Percentiles rank a stretch among this genome's conserved stretches.
Evolutionary conservation across 1,139 yeast genomes (phyloP).

Genomic region (Yamadazyma aaseri): DNA sequence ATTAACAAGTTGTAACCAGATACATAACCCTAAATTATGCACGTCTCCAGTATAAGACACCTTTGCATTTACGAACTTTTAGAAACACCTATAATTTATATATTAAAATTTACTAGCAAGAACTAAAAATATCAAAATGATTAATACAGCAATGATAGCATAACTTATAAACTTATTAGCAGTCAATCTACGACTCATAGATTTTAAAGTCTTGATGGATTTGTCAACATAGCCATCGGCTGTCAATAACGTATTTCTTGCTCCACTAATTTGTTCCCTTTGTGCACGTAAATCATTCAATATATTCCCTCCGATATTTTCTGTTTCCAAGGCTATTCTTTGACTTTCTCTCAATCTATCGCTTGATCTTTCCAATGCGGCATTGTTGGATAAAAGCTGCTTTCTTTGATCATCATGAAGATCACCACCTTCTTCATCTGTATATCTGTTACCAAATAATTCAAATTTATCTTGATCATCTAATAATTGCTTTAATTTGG

Average conservation of each 20-base stretch:
- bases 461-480: conserved; percentile 67
- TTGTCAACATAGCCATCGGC: conserved; percentile 94
- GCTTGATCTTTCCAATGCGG: conserved; percentile 77
- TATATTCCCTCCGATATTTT: conserved; percentile 86
- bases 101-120: conserved; percentile 82
- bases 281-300: conserved; percentile 88
- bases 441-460: conserved; percentile 60
- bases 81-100: no score
- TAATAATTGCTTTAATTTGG: conserved; percentile 47
- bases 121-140: conserved; percentile 79
- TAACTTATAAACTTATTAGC: conserved; percentile 91
- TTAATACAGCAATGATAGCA: conserved; percentile 89
- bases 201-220: conserved; percentile 78
- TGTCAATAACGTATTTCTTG: conserved; percentile 79
- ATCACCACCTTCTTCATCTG: conserved; percentile 22
- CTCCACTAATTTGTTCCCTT: conserved; percentile 84
- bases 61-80: no score
- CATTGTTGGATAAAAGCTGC: conserved; percentile 74
- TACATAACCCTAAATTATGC: no score
- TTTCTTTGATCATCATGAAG: conserved; percentile 73
- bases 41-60: no score
- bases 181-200: conserved; percentile 94
- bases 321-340: conserved; percentile 90
- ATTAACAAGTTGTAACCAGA: no score
- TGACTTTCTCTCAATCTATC: conserved; percentile 87